Percentiles rank a stretch among this genome's conserved stretches.
These are phyloP conservation scores for Castanopsis chinensis DNA, from an alignment of 306 rosid genomes.

Conservation along the genomic window DNA sequence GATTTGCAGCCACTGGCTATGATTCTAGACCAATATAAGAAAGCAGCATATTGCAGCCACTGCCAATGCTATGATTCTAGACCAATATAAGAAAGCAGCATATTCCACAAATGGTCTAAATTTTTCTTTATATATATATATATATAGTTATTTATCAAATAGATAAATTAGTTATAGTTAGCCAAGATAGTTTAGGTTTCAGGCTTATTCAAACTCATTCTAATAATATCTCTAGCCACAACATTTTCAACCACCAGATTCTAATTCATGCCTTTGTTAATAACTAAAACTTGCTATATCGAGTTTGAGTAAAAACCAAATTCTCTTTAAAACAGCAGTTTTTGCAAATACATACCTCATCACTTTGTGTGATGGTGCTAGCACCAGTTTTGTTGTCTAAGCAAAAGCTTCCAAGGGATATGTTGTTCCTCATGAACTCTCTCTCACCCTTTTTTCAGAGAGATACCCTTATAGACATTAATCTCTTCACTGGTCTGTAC, in stretches of 20 bases:
- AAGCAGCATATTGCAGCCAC: too few relatives aligned
- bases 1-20: too few relatives aligned
- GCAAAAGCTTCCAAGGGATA: slow-evolving; percentile 66
- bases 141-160: too few relatives aligned
- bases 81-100: too few relatives aligned
- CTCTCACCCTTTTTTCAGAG: slow-evolving; percentile 43
- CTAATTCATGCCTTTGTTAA: slow-evolving; percentile 36
- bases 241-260: not conserved
- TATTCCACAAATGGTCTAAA: too few relatives aligned
- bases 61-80: too few relatives aligned
- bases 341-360: slow-evolving; percentile 58
- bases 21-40: too few relatives aligned
- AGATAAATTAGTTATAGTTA: too few relatives aligned
- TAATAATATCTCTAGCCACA: not conserved
- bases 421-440: slow-evolving; percentile 91
- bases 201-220: not conserved
- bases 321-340: not conserved
- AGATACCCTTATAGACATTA: too few relatives aligned
- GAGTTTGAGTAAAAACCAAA: not conserved
- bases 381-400: slow-evolving; percentile 97
- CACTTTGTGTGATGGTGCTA: slow-evolving; percentile 56
- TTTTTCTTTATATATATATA: too few relatives aligned
- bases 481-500: too few relatives aligned
- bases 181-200: too few relatives aligned
- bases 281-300: not conserved